Evolutionary conservation across 2,329 filamentous ascomycete genomes (phyloP), one percentile per base, ranked within the genome.

Genomic region (Zymoseptoria pseudotritici): DNA sequence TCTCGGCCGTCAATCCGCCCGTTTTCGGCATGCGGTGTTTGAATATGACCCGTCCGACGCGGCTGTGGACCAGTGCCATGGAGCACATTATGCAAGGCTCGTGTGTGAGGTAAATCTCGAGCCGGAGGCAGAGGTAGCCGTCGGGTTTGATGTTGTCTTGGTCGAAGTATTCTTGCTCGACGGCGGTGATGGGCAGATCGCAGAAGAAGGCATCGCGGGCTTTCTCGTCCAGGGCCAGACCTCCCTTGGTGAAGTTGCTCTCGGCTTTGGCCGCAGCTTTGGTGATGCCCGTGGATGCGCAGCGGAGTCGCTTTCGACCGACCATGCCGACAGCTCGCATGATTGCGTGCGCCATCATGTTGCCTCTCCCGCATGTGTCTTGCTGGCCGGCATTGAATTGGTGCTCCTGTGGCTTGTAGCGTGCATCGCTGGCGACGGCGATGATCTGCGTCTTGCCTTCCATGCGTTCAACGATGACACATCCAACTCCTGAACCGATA

Each of bases 31-130:
- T 94, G 58, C 89, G 84, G 63, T 86, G 82, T 64, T 84, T 85
- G 75, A 96, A 96, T 49, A 96, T 82, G 56, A 92, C 89, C 57
- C 88, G 86, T 52, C 90, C 87, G 81, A 99, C 96, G 55, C 94
- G 85, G 8, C 93, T 97, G 72, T 97, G 92, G 21, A 97, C 81
- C 67, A 97, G 88, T 1, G 90, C 94, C 94, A 97, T 97, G 42
- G 89, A 91, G 76, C 94, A 99, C 84, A 96, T 95, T 61, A 96
- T 84, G 72, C 94, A 99, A 4, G 94, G 94, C 76, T 99, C 94
- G 71, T 97, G 92, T 2, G 92, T 96, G 62, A 95, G 81, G 76
- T 97, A 97, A 59, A 99, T 83, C 74, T 97, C 93, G 29, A 99
- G 82, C 58, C 91, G 90, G 66, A 96, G 91, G 76, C 93, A 97